phyloP scores from a whole-genome alignment of 306 rosid genomes.

The Geum urbanum region DNA sequence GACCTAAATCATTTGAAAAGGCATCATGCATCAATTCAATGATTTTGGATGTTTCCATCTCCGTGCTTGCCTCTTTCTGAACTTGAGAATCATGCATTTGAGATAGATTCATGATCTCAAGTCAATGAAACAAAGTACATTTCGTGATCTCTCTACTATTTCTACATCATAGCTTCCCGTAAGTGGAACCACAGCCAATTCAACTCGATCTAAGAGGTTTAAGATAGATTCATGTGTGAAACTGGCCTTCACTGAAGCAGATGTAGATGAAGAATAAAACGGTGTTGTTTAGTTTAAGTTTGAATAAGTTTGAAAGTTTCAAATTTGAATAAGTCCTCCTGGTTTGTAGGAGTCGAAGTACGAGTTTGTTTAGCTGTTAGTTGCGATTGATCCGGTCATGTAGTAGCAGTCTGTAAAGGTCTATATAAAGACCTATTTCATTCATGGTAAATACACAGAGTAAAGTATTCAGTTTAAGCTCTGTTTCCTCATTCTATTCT shows the following conservation, averaged over 20 bases:
- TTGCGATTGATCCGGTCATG: too few species aligned
- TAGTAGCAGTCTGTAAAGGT: too few species aligned
- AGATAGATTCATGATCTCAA: too few species aligned
- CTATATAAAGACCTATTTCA: too few species aligned
- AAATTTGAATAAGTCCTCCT: too few species aligned
- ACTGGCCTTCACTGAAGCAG: constrained; percentile 26
- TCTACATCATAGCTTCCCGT: constrained; percentile 68
- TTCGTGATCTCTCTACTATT: constrained; percentile 71
- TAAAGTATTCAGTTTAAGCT: too few species aligned
- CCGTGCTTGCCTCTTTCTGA: constrained; percentile 33
- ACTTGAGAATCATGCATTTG: constrained; percentile 34
- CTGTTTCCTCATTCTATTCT: too few species aligned
- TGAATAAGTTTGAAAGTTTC: too few species aligned
- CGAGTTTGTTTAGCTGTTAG: too few species aligned
- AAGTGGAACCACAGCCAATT: constrained; percentile 52
- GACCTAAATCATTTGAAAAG: constrained; percentile 66
- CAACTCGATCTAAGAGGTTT: constrained; percentile 48
- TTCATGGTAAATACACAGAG: too few species aligned
- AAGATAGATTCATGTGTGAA: constrained; percentile 43
- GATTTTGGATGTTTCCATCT: constrained; percentile 38
- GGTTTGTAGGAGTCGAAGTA: too few species aligned
- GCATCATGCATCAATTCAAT: constrained; percentile 47
- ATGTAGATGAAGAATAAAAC: not conserved
- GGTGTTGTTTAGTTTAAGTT: too few species aligned
- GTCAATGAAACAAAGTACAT: constrained; percentile 55